Evolutionary conservation across 2,329 filamentous ascomycete species (phyloP).

Genomic region (Delphinella strobiligena): DNA sequence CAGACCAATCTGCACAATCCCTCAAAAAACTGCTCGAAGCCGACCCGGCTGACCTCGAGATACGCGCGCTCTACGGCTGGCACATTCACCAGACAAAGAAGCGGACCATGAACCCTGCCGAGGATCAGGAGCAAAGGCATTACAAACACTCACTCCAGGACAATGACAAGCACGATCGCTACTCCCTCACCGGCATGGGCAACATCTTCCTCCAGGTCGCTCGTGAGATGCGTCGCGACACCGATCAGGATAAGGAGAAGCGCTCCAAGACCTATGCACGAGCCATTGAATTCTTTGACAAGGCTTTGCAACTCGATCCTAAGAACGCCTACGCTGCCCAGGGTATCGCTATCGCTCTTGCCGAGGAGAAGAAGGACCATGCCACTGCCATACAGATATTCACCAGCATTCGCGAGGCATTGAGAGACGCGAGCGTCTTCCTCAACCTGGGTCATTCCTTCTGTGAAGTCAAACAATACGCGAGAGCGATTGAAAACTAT

Average conservation of each 20-base stretch:
- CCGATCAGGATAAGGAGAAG: constrained; percentile 83
- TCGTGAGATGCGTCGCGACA: constrained; percentile 85
- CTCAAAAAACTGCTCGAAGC: constrained; percentile 77
- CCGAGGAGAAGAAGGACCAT: constrained; percentile 88
- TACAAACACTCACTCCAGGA: constrained; percentile 94
- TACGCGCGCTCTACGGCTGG: constrained; percentile 89
- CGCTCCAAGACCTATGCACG: constrained; percentile 76
- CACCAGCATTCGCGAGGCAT: constrained; percentile 76
- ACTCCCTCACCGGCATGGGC: constrained; percentile 91
- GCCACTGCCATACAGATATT: constrained; percentile 75
- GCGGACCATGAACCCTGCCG: constrained; percentile 63
- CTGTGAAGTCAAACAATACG: constrained; percentile 78
- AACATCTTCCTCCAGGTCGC: constrained; percentile 84
- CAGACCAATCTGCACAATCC: constrained; percentile 74
- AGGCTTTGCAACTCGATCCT: constrained; percentile 85
- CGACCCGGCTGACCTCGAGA: constrained; percentile 76
- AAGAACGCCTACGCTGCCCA: constrained; percentile 95
- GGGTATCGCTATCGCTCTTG: constrained; percentile 83
- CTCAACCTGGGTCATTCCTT: constrained; percentile 92
- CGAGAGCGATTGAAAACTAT: constrained; percentile 87
- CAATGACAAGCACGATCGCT: constrained; percentile 96
- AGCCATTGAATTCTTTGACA: constrained; percentile 97
- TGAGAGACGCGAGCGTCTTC: constrained; percentile 78
- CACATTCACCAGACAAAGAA: constrained; percentile 86
- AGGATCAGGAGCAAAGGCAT: constrained; percentile 85